phyloP scores from a whole-genome alignment of 768 basidiomycete species.

The Termitomyces eurrhizus region DNA sequence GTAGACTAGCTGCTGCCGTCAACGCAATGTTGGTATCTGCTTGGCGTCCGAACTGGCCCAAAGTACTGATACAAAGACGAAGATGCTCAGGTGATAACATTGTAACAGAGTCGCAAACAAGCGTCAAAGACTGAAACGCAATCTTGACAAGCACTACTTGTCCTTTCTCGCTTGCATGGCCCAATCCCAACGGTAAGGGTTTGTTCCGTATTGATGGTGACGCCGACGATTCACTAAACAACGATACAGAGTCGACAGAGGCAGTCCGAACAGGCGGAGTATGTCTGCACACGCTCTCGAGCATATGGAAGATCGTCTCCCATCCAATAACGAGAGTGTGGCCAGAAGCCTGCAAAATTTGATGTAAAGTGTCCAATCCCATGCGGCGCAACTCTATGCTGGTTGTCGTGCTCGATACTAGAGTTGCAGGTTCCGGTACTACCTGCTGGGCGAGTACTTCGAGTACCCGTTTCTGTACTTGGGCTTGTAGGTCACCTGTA shows the following conservation, averaged over 20 bases:
- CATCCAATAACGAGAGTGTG: conserved; percentile 92
- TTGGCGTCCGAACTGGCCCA: conserved; percentile 90
- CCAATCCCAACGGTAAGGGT: conserved; percentile 42
- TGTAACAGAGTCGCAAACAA: conserved; percentile 92
- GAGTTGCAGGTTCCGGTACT: conserved; percentile 39
- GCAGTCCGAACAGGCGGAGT: conserved; percentile 29
- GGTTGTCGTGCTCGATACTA: conserved; percentile 34
- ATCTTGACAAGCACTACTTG: conserved; percentile 81
- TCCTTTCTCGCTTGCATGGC: conserved; percentile 61
- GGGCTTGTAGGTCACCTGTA: conserved; percentile 57
- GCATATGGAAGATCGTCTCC: conserved; percentile 90
- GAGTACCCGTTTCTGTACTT: conserved; percentile 81
- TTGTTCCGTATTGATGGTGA: conserved; percentile 34
- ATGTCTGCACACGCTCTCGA: conserved; percentile 81
- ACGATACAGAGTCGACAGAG: conserved; percentile 37
- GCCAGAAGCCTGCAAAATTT: conserved; percentile 87
- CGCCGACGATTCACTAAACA: conserved; percentile 36
- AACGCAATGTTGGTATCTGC: conserved; percentile 94
- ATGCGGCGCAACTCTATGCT: conserved; percentile 79
- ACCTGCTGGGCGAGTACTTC: conserved; percentile 82
- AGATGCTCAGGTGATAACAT: conserved; percentile 78
- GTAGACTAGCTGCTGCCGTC: conserved; percentile 86
- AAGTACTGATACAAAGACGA: conserved; percentile 82
- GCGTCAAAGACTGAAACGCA: conserved; percentile 88
- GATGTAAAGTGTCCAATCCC: conserved; percentile 86